Conservation (phyloP, 805 yeast species). For the Starmerella bombi region DNA sequence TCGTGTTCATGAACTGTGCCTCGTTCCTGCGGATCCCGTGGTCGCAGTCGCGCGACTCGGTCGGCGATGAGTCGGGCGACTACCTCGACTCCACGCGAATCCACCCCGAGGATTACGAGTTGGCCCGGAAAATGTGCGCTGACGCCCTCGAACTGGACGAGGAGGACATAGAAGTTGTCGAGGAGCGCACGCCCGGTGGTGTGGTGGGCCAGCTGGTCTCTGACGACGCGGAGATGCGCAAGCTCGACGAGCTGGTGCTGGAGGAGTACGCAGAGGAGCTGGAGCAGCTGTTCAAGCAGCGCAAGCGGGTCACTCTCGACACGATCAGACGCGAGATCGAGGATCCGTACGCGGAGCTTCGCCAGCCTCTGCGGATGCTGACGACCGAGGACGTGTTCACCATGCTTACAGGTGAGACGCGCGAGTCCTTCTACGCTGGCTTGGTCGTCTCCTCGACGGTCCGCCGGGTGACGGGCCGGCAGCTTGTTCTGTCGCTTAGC, state of each 20-base stretch:
- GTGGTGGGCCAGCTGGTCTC: constrained; percentile 60
- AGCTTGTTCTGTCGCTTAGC: constrained; percentile 37
- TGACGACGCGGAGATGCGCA: constrained; percentile 49
- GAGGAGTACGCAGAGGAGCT: constrained; percentile 89
- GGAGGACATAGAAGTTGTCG: constrained; percentile 71
- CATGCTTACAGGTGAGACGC: constrained; percentile 77
- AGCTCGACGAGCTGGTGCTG: constrained; percentile 73
- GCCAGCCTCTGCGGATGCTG: constrained; percentile 56
- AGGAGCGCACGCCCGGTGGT: constrained; percentile 54
- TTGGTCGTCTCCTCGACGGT: constrained; percentile 63
- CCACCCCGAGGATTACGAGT: constrained; percentile 94
- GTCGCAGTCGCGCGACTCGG: constrained; percentile 34
- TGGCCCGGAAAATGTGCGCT: constrained; percentile 94
- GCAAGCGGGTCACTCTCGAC: constrained; percentile 65
- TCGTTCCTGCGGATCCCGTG: constrained; percentile 75
- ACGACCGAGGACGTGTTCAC: constrained; percentile 66
- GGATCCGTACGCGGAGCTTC: constrained; percentile 73
- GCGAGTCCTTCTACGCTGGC: constrained; percentile 53
- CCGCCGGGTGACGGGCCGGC: constrained; percentile 43
- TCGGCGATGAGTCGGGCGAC: constrained; percentile 38
- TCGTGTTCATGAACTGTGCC: constrained; percentile 80
- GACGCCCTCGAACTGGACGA: constrained; percentile 95
- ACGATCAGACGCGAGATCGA: constrained; percentile 78
- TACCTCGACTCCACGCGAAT: constrained; percentile 87
- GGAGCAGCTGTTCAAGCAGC: constrained; percentile 45